phyloP scores from a whole-genome alignment of 805 yeast genomes.

The Metschnikowia cerradonensis region DNA sequence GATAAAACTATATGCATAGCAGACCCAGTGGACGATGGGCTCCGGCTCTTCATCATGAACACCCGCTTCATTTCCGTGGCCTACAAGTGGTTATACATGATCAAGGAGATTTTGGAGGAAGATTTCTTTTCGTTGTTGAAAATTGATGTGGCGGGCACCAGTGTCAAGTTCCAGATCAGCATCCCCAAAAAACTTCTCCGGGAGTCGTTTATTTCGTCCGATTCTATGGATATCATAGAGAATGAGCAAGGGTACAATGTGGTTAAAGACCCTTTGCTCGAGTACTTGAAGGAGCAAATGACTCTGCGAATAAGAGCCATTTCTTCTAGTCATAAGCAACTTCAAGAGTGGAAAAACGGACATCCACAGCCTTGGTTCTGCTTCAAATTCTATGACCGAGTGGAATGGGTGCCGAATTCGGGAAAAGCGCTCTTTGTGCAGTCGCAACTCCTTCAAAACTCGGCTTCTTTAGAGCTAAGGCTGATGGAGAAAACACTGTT shows the following conservation, averaged over 20 bases:
- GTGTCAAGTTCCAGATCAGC: slow-evolving; percentile 40
- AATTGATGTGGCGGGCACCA: slow-evolving; percentile 44
- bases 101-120: slow-evolving; percentile 45
- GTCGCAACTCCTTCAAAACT: slow-evolving; percentile 33
- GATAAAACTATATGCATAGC: slow-evolving; percentile 68
- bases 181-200: slow-evolving; percentile 35
- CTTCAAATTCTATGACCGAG: slow-evolving; percentile 65
- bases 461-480: slow-evolving; percentile 57
- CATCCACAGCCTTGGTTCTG: slow-evolving; percentile 44
- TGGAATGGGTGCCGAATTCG: slow-evolving; percentile 47
- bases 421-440: slow-evolving; percentile 27
- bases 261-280: slow-evolving; percentile 25
- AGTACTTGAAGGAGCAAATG: slow-evolving; percentile 38
- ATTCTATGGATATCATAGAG: slow-evolving; percentile 9
- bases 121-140: slow-evolving; percentile 23
- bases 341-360: slow-evolving; percentile 15
- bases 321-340: background rate
- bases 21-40: slow-evolving; percentile 22
- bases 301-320: background rate
- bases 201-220: slow-evolving; percentile 8
- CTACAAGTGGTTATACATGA: slow-evolving; percentile 59
- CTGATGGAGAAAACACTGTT: slow-evolving; percentile 10
- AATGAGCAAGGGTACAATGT: slow-evolving; percentile 24
- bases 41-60: slow-evolving; percentile 49
- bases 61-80: slow-evolving; percentile 52